Evolutionary conservation across 768 basidiomycete species (phyloP).

Genomic region (Auriscalpium orientale): DNA sequence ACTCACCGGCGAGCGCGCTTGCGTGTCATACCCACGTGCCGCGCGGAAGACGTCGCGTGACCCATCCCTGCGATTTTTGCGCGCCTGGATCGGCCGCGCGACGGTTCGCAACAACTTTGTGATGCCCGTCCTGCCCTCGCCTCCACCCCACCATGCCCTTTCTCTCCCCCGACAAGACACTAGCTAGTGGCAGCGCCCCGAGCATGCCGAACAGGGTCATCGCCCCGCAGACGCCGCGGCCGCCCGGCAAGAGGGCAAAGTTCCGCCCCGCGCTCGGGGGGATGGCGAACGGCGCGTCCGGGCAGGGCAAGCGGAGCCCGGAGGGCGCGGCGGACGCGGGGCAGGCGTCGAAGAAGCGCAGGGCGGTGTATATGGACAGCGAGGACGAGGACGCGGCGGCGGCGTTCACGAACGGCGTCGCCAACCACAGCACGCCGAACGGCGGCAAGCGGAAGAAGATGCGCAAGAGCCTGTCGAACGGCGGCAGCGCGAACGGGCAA

Average conservation of each 20-base stretch:
- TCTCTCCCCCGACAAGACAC: not conserved
- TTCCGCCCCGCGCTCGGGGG: not conserved
- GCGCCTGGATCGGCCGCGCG: not conserved
- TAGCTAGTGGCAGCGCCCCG: not conserved
- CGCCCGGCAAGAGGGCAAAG: not conserved
- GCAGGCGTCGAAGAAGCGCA: slow-evolving; percentile 5
- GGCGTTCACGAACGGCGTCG: not conserved
- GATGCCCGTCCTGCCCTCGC: not conserved
- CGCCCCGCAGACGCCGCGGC: not conserved
- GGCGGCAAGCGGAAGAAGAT: slow-evolving; percentile 2
- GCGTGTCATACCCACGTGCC: too few relatives aligned
- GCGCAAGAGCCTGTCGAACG: not conserved
- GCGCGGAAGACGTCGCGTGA: not conserved
- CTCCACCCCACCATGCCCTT: not conserved
- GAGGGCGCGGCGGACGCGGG: not conserved
- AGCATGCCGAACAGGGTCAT: not conserved
- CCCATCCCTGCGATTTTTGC: not conserved
- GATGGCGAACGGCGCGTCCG: not conserved
- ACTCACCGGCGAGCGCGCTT: too few relatives aligned
- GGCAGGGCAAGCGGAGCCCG: not conserved
- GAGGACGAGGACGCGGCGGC: not conserved
- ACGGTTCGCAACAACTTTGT: not conserved
- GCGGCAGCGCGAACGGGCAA: slow-evolving; percentile 13
- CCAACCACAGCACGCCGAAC: slow-evolving; percentile 4
- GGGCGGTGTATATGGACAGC: not conserved